Base-by-base conservation (phyloP, 495 filamentous ascomycete genomes). In the Amniculicola lignicola region DNA sequence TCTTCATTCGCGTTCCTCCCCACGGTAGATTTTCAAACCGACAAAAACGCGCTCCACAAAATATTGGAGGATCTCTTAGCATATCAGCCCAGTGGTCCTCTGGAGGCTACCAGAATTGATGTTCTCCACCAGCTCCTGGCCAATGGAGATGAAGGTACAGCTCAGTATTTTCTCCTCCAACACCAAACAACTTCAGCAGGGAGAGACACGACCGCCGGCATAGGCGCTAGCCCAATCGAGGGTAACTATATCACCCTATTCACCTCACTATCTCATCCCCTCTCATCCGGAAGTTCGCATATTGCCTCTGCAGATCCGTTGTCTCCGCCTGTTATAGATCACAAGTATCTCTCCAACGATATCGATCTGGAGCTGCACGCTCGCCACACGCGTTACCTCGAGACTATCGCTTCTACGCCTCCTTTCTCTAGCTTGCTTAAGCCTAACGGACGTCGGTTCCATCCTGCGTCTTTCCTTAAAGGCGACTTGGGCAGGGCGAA, bases 271-370 rank as follows among this genome's bases (percentile, higher is more conserved):
- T 14, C 23, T 15, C 47, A 55, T 62, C 73, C 39, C 70, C 71
- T 61, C 52, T 73, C 43, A 67, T 63, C 63, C 5, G 85, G 85
- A 29, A 24, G 10, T 29, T 24, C 4, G 35, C 36, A 2, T 25
- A 70, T 88, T 23, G 70, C 75, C 29, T 82, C 80, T 1, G 66
- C 77, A 0, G 68, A 86, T 66, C 82, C 82, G 0, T 50, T 65
- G 2, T 78, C 70, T 10, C 74, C 78, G n/a, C 74, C 82, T 0
- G 51, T 73, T 0, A 82, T 84, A 55, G 75, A 85, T 59, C 80
- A 81, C 0, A 72, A 70, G 22, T 81, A 80, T 62, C 69, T 87
- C 2, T 62, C 67, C 1, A 35, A 62, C 38, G 46, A 45, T n/a
- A 46, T 59, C 25, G 59, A 62, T 29, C 36, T 48, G 6, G 24